Evolutionary conservation across 176 grass and related monocot genomes (phyloP).

Genomic region (Urochloa ruziziensis): DNA sequence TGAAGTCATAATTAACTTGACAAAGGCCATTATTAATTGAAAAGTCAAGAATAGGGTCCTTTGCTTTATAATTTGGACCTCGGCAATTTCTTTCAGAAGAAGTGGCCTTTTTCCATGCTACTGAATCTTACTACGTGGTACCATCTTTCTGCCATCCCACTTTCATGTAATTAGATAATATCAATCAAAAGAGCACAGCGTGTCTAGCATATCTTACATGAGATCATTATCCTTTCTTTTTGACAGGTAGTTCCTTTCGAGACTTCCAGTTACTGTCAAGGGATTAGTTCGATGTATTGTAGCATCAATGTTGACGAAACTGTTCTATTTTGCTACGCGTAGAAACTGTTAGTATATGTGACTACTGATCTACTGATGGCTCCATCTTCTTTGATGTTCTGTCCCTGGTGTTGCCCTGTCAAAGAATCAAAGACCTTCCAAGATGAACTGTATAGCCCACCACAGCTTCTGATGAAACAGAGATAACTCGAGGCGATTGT

Average conservation of each 20-base stretch:
- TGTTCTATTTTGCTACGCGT: not conserved
- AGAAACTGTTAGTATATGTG: slow-evolving; percentile 6
- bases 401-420: slow-evolving; percentile 11
- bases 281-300: not conserved
- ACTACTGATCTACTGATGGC: not conserved
- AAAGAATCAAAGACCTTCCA: slow-evolving; percentile 5
- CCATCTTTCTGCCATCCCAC: slow-evolving; percentile 10
- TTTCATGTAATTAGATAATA: not conserved
- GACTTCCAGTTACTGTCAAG: not conserved
- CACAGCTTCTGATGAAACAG: slow-evolving; percentile 13
- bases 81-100: not conserved
- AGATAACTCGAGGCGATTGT: not conserved
- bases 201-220: not conserved
- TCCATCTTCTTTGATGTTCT: not conserved
- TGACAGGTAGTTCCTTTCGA: not conserved
- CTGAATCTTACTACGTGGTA: slow-evolving; percentile 25
- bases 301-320: slow-evolving; percentile 1
- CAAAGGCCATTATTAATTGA: not conserved
- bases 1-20: slow-evolving; percentile 19
- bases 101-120: not conserved
- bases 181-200: slow-evolving; percentile 12
- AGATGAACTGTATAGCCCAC: not conserved
- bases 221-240: not conserved
- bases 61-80: not conserved
- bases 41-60: slow-evolving; percentile 27